Percentiles rank a stretch among this genome's conserved stretches.
Conservation (phyloP, 2,329 filamentous ascomycete genomes). For the Colletotrichum australisinense region DNA sequence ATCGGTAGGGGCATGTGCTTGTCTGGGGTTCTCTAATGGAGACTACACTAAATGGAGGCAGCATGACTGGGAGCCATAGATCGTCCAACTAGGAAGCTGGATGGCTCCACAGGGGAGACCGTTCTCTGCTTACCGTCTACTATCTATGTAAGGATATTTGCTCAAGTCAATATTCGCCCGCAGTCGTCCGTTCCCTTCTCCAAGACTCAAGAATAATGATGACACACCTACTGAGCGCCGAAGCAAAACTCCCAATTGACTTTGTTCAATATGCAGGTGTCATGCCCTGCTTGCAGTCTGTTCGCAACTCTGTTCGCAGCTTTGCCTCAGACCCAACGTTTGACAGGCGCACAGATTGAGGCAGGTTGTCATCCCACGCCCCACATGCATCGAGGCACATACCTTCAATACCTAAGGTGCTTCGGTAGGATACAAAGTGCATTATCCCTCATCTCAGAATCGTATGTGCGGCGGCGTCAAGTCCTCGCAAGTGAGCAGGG, state of each 20-base stretch:
- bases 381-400: background rate
- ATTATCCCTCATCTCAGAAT: background rate
- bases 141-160: background rate
- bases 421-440: background rate
- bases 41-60: background rate
- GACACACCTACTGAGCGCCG: background rate
- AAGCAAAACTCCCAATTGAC: background rate
- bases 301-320: background rate
- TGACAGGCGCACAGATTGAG: background rate
- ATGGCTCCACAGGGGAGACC: background rate
- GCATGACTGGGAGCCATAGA: background rate
- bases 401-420: background rate
- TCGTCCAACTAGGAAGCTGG: conserved; percentile 2
- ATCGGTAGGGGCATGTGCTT: conserved; percentile 18
- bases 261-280: background rate
- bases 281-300: background rate
- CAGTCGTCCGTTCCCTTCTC: background rate
- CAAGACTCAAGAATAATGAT: background rate
- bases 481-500: background rate
- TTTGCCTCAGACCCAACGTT: background rate
- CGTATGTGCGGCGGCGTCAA: conserved; percentile 18
- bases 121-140: too few species aligned
- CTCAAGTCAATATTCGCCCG: background rate
- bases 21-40: conserved; percentile 22
- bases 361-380: background rate